A percentile compares a stretch with the other conserved stretches of the same genome.
phyloP scores from a whole-genome alignment of 495 filamentous ascomycete genomes.

The Oleoguttula mirabilis region DNA sequence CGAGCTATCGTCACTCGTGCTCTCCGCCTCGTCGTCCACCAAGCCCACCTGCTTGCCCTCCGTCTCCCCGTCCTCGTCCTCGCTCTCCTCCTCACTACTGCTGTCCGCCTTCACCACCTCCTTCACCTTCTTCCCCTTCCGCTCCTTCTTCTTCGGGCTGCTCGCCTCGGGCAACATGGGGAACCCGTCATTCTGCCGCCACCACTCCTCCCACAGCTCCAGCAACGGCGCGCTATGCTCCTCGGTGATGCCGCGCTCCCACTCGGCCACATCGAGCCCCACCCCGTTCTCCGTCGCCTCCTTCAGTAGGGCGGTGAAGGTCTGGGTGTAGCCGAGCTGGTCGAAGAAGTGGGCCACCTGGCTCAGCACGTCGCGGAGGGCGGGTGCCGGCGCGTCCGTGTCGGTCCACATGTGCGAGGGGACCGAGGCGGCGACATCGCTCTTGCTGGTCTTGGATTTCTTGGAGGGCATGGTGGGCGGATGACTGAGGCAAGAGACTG shows the following conservation, averaged over 20 bases:
- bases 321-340: constrained; percentile 7
- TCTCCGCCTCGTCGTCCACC: constrained; percentile 9
- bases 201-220: constrained; percentile 10
- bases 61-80: background rate
- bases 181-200: background rate
- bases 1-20: constrained; percentile 4
- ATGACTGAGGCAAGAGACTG: too few relatives aligned
- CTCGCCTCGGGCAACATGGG: constrained; percentile 2
- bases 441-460: too few relatives aligned
- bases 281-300: constrained; percentile 8
- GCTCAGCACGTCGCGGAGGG: constrained; percentile 3
- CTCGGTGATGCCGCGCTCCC: background rate
- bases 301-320: constrained; percentile 1
- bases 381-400: background rate
- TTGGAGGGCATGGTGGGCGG: too few relatives aligned
- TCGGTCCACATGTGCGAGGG: constrained; percentile 1
- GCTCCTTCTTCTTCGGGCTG: background rate
- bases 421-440: too few relatives aligned
- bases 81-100: constrained; percentile 1
- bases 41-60: constrained; percentile 2
- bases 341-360: constrained; percentile 13
- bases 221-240: background rate
- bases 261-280: background rate
- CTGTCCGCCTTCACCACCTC: background rate
- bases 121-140: background rate